phyloP scores from a whole-genome alignment of 2,329 filamentous ascomycete species.

The Trichocomaceae sp. region DNA sequence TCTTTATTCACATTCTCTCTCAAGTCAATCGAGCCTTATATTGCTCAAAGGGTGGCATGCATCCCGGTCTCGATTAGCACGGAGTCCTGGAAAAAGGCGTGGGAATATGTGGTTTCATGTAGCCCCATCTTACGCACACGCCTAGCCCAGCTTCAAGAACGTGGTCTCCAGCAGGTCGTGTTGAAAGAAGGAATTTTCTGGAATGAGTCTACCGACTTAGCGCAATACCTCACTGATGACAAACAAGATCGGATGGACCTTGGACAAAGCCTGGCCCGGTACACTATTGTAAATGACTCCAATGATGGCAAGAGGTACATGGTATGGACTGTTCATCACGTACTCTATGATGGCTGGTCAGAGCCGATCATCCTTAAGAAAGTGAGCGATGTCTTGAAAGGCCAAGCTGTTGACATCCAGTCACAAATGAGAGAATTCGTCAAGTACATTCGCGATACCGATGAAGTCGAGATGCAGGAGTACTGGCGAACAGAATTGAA shows the following conservation, averaged over 20 bases:
- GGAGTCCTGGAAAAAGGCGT: slow-evolving; percentile 37
- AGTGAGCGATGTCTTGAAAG: slow-evolving; percentile 24
- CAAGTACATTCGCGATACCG: slow-evolving; percentile 36
- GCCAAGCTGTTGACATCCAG: slow-evolving; percentile 26
- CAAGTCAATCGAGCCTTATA: slow-evolving; percentile 39
- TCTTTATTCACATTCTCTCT: slow-evolving; percentile 42
- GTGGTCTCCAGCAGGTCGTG: slow-evolving; percentile 34
- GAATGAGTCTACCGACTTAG: slow-evolving; percentile 23
- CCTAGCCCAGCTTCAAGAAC: slow-evolving; percentile 31
- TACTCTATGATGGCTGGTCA: slow-evolving; percentile 47
- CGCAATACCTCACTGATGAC: slow-evolving; percentile 23
- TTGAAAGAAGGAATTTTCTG: slow-evolving; percentile 28
- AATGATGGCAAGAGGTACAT: slow-evolving; percentile 31
- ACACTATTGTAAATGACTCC: slow-evolving; percentile 24
- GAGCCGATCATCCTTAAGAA: slow-evolving; percentile 32
- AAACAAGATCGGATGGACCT: slow-evolving; percentile 28
- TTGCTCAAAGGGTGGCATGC: slow-evolving; percentile 39
- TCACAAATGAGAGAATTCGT: slow-evolving; percentile 24
- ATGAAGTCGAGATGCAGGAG: slow-evolving; percentile 35
- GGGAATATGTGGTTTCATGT: slow-evolving; percentile 36
- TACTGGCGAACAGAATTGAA: slow-evolving; percentile 46
- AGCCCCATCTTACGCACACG: slow-evolving; percentile 44
- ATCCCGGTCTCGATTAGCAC: slow-evolving; percentile 36
- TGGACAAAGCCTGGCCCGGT: slow-evolving; percentile 31
- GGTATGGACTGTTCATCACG: slow-evolving; percentile 47